Percentiles rank a stretch among this genome's conserved stretches.
Conservation (phyloP, 2,329 filamentous ascomycete genomes). For the Fusarium pilosicola region DNA sequence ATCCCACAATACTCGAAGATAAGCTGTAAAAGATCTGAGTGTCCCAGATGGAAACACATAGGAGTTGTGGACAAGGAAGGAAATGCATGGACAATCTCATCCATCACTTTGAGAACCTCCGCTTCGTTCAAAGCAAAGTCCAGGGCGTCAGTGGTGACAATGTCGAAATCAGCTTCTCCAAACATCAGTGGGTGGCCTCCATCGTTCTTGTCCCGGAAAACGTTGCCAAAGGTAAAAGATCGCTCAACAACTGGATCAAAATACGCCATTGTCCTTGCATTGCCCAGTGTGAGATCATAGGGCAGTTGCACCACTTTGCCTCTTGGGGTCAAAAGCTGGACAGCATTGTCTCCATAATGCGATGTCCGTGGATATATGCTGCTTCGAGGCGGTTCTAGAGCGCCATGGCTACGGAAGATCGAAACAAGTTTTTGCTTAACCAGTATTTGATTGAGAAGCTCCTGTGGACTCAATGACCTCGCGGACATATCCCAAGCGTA, state of each 20-base stretch:
- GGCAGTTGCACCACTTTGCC: slow-evolving; percentile 94
- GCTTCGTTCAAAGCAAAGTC: slow-evolving; percentile 92
- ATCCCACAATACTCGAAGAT: slow-evolving; percentile 94
- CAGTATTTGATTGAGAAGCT: slow-evolving; percentile 75
- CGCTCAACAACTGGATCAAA: slow-evolving; percentile 73
- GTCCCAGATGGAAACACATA: slow-evolving; percentile 92
- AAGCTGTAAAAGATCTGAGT: slow-evolving; percentile 84
- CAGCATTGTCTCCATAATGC: slow-evolving; percentile 78
- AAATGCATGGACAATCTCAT: slow-evolving; percentile 86
- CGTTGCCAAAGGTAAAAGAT: slow-evolving; percentile 86
- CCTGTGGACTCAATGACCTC: slow-evolving; percentile 62
- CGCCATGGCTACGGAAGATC: slow-evolving; percentile 90
- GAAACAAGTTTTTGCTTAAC: slow-evolving; percentile 79
- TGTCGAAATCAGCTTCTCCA: slow-evolving; percentile 95
- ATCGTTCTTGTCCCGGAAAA: slow-evolving; percentile 82
- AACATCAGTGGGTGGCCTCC: slow-evolving; percentile 85
- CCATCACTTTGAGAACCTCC: slow-evolving; percentile 91
- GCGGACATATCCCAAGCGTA: slow-evolving; percentile 79
- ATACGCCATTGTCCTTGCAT: slow-evolving; percentile 85
- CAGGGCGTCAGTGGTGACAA: slow-evolving; percentile 82
- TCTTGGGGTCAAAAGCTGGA: slow-evolving; percentile 82
- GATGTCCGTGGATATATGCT: slow-evolving; percentile 83
- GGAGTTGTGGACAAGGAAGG: slow-evolving; percentile 75
- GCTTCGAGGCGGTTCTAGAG: slow-evolving; percentile 80
- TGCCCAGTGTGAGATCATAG: slow-evolving; percentile 89